Base-by-base conservation (phyloP, 2,329 filamentous ascomycete genomes). In the Rhinocladiella similis region DNA sequence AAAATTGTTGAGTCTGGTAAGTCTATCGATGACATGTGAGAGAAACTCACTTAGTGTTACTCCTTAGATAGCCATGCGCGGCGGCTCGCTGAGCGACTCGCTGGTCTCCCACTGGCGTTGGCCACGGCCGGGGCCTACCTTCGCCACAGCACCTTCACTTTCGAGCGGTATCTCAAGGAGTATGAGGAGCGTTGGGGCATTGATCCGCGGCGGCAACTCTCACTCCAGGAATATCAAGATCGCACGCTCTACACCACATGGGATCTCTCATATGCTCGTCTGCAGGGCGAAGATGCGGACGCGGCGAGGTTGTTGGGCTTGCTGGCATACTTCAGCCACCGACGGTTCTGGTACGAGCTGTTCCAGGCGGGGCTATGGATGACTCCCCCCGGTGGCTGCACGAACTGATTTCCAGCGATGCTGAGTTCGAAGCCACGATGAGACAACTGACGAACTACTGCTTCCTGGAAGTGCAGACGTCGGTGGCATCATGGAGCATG, bases 31-130 rank as follows among this genome's bases (percentile, higher is more conserved):
- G 3, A 12, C 20, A 9, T 36, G 6, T 12, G 12, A 33, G n/a
- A n/a, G n/a, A 13, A 41, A 20, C 14, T 48, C 18, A 16, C 22
- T 38, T 27, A 41, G 14, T 38, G 22, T 10, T 25, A 42, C 33
- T 42, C 18, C 18, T 35, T 20, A 60, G 60, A 62, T 47, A 35
- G 39, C 50, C 42, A 45, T 46, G 61, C 61, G 16, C 25, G 22
- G 25, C n/a, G 12, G 12, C 69, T 78, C 56, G 67, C 67, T 1
- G 54, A 63, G 33, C 63, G 66, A 47, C 72, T 81, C 0, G 72
- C 76, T 56, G 74, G 78, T 3, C 71, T 79, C 25, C 77, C 76
- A 12, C 70, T 81, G 27, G 77, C 77, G 1, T 70, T 81, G 14
- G 66, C 75, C 3, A 73, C 75, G 14, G 77, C 78, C 16, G 75